Base-by-base conservation (phyloP, 1,284 basidiomycete species). In the Ceratobasidium sp. region DNA sequence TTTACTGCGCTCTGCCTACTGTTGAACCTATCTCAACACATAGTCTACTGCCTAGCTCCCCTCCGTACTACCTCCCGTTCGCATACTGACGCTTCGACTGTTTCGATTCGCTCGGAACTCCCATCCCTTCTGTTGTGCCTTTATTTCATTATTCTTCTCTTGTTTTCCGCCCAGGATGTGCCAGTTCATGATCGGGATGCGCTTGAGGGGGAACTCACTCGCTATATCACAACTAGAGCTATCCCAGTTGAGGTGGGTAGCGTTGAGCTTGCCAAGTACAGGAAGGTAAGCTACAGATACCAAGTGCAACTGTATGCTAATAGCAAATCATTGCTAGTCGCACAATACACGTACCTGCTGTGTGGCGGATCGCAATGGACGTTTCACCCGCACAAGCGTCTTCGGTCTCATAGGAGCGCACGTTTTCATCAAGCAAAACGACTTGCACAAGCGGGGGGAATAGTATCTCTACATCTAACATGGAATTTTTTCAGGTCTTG, bases 361-460 rank as follows among this genome's bases (percentile, higher is more conserved):
- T 66, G 6, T 49, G 35, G 32, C 32, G 28, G 35, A 66, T 66
- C 16, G 62, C 46, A 16, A 41, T 66, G 62, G 62, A 66, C 35
- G 62, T 66, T 6, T n/a, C 52, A 14, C 62, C 61, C 2, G 44
- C 44, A 26, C 61, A 63, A 21, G 44, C 44, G 1, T 63, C 61
- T 4, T 63, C 61, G 5, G 61, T 63, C 21, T 63, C 58, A 16
- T 44, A 9, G 18, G 58, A 47, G 41, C 55, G 30, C 7, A 8
- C 32, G 13, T 58, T 58, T 35, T 58, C 30, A 7, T 58, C 55
- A 18, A 58, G 55, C 38, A 58, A 58, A 35, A 16, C 32, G 21
- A 58, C 44, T 26, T 63, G 43, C 47, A 63, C 61, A 32, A 5
- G 23, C 5, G 61, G 47, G 44, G 43, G 44, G 5, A 63, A 49